phyloP scores from a whole-genome alignment of 169 alveolate species.

The Plasmodium cynomolgi region DNA sequence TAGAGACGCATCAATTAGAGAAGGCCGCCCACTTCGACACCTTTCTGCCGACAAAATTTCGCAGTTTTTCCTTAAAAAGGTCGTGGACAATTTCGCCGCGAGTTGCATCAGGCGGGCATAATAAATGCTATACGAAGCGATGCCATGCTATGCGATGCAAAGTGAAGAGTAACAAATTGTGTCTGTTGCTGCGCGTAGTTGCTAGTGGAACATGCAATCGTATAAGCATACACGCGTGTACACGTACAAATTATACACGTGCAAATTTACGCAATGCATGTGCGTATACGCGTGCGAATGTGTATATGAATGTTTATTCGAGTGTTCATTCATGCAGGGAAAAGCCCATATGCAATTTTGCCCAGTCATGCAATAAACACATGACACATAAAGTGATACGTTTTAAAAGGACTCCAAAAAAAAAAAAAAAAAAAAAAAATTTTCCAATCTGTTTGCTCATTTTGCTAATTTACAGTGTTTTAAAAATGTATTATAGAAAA shows the following conservation, averaged over 20 bases:
- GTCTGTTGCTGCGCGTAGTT: neutral
- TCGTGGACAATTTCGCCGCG: neutral
- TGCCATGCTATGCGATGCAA: neutral
- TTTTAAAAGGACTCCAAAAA: constrained; percentile 13
- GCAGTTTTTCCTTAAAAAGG: neutral
- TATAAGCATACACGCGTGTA: neutral
- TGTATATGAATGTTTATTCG: neutral
- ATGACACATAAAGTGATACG: neutral
- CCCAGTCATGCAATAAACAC: neutral
- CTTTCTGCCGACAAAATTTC: neutral
- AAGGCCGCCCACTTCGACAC: neutral
- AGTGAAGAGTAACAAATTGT: neutral
- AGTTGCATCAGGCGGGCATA: neutral
- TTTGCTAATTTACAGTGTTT: constrained; percentile 3
- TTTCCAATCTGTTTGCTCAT: neutral
- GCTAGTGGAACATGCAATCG: neutral
- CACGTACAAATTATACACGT: neutral
- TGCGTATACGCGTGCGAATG: neutral
- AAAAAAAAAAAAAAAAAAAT: neutral
- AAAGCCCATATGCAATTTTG: neutral
- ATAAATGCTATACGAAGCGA: neutral
- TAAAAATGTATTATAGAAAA: constrained; percentile 17
- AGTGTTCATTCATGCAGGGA: neutral
- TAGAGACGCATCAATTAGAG: neutral
- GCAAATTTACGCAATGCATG: neutral